A percentile compares a stretch with the other conserved stretches of the same genome.
phyloP scores from a whole-genome alignment of 202 grass and related monocot genomes.

The Dendrocalamus latiflorus region DNA sequence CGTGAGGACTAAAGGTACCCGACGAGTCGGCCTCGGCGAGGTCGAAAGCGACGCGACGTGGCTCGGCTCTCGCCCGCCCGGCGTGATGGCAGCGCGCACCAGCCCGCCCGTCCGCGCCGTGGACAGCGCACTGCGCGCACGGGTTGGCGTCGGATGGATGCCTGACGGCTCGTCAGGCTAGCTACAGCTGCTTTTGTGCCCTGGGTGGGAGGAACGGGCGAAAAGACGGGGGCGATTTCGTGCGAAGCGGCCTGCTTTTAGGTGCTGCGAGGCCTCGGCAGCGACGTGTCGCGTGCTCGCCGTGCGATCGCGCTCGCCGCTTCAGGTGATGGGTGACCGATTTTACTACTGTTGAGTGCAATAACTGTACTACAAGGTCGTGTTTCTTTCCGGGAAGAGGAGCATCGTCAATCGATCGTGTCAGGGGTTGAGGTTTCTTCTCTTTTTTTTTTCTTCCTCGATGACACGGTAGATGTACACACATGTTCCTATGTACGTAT shows the following conservation, averaged over 20 bases:
- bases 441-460: too few relatives aligned
- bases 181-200: too few relatives aligned
- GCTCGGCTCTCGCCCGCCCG: too few relatives aligned
- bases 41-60: background rate
- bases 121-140: background rate
- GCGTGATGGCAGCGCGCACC: background rate
- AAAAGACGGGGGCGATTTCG: background rate
- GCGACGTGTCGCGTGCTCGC: background rate
- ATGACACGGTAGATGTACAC: too few relatives aligned
- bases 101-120: background rate
- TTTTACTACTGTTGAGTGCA: too few relatives aligned
- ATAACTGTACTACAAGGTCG: too few relatives aligned
- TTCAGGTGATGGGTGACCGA: background rate
- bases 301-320: background rate
- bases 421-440: too few relatives aligned
- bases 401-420: too few relatives aligned
- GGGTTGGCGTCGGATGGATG: background rate
- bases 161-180: background rate
- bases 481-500: too few relatives aligned
- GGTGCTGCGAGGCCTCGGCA: background rate
- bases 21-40: too few relatives aligned
- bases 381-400: too few relatives aligned
- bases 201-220: background rate
- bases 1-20: too few relatives aligned
- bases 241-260: background rate